These are phyloP conservation scores for Gaertneriomyces semiglobifer DNA, from an alignment of 192 early-diverging fungal genomes.

Conservation along the genomic window DNA sequence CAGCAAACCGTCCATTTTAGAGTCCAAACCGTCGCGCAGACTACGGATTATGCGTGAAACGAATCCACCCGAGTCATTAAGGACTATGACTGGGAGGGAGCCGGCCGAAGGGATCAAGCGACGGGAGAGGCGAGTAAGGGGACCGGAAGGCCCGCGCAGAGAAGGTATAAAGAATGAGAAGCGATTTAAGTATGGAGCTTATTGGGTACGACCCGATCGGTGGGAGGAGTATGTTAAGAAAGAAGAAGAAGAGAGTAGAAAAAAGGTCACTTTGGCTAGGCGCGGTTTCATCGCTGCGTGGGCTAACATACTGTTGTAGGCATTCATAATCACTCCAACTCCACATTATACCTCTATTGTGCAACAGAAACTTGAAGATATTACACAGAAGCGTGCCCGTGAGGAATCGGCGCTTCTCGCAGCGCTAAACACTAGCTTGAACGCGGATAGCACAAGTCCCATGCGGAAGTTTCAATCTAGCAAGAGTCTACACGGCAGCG, in stretches of 20 bases:
- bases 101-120: background rate
- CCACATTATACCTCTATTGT: conserved; percentile 18
- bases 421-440: too few relatives aligned
- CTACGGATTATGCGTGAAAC: conserved; percentile 41
- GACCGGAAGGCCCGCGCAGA: background rate
- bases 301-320: background rate
- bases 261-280: conserved; percentile 4
- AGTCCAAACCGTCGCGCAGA: conserved; percentile 35
- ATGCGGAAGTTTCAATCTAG: too few relatives aligned
- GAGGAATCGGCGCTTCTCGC: conserved; percentile 8
- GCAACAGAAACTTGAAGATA: conserved; percentile 43
- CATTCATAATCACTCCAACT: background rate
- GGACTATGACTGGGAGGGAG: background rate
- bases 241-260: conserved; percentile 14
- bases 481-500: too few relatives aligned
- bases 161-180: conserved; percentile 20
- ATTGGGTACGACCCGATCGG: conserved; percentile 34
- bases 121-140: background rate
- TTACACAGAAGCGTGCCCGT: conserved; percentile 28
- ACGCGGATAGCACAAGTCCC: too few relatives aligned
- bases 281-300: background rate
- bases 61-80: conserved; percentile 34
- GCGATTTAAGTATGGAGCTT: conserved; percentile 32
- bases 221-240: conserved; percentile 42
- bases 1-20: conserved; percentile 43